phyloP scores from a whole-genome alignment of 345 rosid genomes.

The Gossypium rotundifolium region DNA sequence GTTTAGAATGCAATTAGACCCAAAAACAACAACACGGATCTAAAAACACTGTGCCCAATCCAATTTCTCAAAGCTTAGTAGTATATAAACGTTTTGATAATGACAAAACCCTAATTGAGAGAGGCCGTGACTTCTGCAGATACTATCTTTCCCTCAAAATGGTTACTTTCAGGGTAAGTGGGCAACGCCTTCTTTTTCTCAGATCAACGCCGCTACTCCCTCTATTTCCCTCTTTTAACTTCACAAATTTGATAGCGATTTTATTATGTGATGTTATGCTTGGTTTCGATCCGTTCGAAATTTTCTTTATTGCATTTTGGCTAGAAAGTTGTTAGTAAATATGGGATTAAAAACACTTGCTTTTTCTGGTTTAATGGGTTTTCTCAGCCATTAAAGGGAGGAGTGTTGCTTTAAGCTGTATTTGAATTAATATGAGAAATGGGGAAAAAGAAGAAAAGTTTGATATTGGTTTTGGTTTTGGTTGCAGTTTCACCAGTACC shows the following conservation, averaged over 20 bases:
- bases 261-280: not conserved
- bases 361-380: too few relatives aligned
- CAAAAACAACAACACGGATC: not conserved
- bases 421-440: too few relatives aligned
- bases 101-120: slow-evolving; percentile 12
- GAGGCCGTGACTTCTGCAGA: slow-evolving; percentile 1
- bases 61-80: not conserved
- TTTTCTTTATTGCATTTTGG: not conserved
- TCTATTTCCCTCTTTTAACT: not conserved
- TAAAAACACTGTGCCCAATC: not conserved
- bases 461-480: not conserved
- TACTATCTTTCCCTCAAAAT: slow-evolving; percentile 15
- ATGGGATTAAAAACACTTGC: not conserved
- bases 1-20: not conserved
- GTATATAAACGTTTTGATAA: not conserved
- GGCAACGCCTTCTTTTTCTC: not conserved
- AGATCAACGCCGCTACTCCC: not conserved
- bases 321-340: not conserved
- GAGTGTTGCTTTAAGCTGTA: not conserved
- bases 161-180: slow-evolving; percentile 35
- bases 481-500: slow-evolving; percentile 6
- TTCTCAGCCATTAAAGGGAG: not conserved
- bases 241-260: not conserved
- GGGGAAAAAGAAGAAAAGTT: not conserved
- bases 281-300: not conserved